Conservation (phyloP, 352 stramenopile genomes). For the Bremia lactucae region DNA sequence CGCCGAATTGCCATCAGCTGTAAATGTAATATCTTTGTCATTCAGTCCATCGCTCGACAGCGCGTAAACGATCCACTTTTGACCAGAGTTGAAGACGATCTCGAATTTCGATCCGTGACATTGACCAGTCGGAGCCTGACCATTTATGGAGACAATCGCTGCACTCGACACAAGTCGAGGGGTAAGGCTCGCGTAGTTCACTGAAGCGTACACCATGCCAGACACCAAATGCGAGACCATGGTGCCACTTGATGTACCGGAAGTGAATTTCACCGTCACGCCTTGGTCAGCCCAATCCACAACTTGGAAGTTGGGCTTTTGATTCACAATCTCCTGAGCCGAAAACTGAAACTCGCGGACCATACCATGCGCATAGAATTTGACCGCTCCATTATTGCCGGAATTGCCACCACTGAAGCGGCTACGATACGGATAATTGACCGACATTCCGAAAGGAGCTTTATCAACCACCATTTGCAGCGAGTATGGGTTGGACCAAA, state of each 20-base stretch:
- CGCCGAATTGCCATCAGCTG: conserved; percentile 22
- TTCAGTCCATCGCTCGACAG: conserved; percentile 27
- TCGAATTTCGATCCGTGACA: conserved; percentile 35
- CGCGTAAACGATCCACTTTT: conserved; percentile 52
- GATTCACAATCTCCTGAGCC: conserved; percentile 28
- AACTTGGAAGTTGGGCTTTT: conserved; percentile 40
- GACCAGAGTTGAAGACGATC: conserved; percentile 38
- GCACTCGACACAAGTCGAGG: conserved; percentile 30
- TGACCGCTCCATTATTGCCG: conserved; percentile 36
- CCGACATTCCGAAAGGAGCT: conserved; percentile 35
- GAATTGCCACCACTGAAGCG: conserved; percentile 41
- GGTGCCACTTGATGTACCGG: conserved; percentile 8
- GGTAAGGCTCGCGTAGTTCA: conserved; percentile 33
- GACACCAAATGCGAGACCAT: conserved; percentile 46
- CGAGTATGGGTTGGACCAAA: conserved; percentile 54
- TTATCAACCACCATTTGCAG: conserved; percentile 29
- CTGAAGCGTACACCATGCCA: conserved; percentile 53
- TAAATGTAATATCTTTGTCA: conserved; percentile 33
- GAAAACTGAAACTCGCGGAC: conserved; percentile 44
- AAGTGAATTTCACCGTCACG: conserved; percentile 36
- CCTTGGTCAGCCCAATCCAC: conserved; percentile 45
- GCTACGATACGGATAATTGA: conserved; percentile 45
- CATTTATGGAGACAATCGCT: conserved; percentile 41
- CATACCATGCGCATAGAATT: conserved; percentile 47
- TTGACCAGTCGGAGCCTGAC: conserved; percentile 12